phyloP scores from a whole-genome alignment of 208 protist genomes.

The Leishmania guyanensis region DNA sequence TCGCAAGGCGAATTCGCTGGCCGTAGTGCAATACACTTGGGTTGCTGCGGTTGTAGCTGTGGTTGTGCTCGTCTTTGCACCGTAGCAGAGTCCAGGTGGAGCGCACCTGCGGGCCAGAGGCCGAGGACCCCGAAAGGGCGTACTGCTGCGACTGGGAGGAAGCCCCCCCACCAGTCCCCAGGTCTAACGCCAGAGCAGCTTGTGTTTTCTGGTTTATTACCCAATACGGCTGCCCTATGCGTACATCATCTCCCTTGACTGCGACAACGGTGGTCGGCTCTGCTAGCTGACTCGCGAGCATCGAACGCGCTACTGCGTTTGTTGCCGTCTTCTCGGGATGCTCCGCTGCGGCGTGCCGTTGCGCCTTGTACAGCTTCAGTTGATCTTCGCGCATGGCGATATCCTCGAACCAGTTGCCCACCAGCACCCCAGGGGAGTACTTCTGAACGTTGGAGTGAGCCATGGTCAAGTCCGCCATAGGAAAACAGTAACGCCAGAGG shows the following conservation, averaged over 20 bases:
- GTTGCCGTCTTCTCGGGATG: conserved; percentile 6
- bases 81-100: conserved; percentile 73
- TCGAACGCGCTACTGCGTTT: conserved; percentile 5
- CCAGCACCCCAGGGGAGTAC: conserved; percentile 85
- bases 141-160: not conserved
- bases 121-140: conserved; percentile 30
- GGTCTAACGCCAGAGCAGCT: conserved; percentile 63
- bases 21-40: conserved; percentile 83
- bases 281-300: conserved; percentile 25
- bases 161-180: conserved; percentile 2
- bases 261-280: conserved; percentile 37
- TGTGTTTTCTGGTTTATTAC: conserved; percentile 52
- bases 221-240: conserved; percentile 58
- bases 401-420: conserved; percentile 92
- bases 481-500: not conserved
- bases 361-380: conserved; percentile 57
- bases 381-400: conserved; percentile 72
- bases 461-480: conserved; percentile 28
- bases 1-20: conserved; percentile 77
- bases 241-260: conserved; percentile 36
- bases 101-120: conserved; percentile 50
- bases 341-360: conserved; percentile 5
- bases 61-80: conserved; percentile 74
- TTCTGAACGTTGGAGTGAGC: conserved; percentile 36
- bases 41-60: conserved; percentile 52